Conservation (phyloP, 495 filamentous ascomycete species). For the Hypomontagnella submonticulosa region DNA sequence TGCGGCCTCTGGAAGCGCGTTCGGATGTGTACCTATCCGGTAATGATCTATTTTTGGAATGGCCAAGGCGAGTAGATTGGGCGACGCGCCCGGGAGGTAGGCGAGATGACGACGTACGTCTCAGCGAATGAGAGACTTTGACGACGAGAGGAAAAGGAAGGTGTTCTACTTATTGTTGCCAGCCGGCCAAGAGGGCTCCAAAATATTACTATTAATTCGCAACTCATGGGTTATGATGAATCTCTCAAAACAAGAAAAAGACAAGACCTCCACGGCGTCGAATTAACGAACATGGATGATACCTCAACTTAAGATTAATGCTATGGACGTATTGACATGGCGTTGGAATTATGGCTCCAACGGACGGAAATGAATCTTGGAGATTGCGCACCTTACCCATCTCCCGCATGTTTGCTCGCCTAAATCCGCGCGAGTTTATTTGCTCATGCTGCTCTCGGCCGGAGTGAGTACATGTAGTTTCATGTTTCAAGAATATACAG, state of each 20-base stretch:
- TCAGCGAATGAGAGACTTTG: constrained; percentile 19
- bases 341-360: no score
- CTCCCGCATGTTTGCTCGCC: no score
- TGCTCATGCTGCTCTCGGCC: no score
- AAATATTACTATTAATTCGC: constrained; percentile 24
- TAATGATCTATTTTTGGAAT: constrained; percentile 27
- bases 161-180: constrained; percentile 15
- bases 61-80: constrained; percentile 14
- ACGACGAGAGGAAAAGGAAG: not conserved
- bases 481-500: no score
- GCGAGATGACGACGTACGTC: not conserved
- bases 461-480: no score
- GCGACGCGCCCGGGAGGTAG: constrained; percentile 19
- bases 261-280: constrained; percentile 10
- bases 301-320: constrained; percentile 1
- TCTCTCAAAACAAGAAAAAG: constrained; percentile 6
- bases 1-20: not conserved
- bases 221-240: constrained; percentile 29
- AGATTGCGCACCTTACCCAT: no score
- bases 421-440: no score
- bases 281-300: not conserved
- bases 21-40: constrained; percentile 8
- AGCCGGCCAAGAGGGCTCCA: constrained; percentile 15
- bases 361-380: no score
- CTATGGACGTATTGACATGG: not conserved